Base-by-base conservation (phyloP, 306 rosid species). In the Pyrus bretschneideri region DNA sequence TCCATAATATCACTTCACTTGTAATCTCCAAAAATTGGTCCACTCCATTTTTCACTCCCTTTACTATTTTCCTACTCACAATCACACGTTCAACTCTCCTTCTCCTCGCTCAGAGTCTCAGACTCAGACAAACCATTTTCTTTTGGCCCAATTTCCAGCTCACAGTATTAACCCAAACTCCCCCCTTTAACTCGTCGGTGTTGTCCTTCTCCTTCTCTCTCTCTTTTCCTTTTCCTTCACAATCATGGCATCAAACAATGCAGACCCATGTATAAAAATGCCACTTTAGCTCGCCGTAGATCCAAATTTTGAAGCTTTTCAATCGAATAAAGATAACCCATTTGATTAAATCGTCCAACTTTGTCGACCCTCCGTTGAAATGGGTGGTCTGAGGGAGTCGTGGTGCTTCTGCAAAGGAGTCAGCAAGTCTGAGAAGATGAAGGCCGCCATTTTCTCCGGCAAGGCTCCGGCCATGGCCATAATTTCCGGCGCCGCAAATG, bases 341-440 rank as follows among this genome's bases (percentile, higher is more conserved):
- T 62, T 62, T 52, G 44, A 19, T 55, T 11, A 57, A 57, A 46
- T 49, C 73, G 17, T 65, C 59, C 45, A 30, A 44, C 11, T 44
- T 69, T 13, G 38, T 42, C 12, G 18, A 42, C n/a, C n/a, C n/a
- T 18, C 73, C 17, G 9, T 55, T 3, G 71, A 65, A 72, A 96
- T 96, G 98, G 98, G 88, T 44, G 91, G 87, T 81, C 81, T 96
- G 55, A 85, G 87, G 40, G 98, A 96, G 67, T 87, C 99, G 22
- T 91, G 93, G 98, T 96, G 99, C 69, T 96, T 96, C 85, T 96
- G 99, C 83, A 96, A 91, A 83, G 99, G 99, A 29, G 88, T 91
- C 23, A 83, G 98, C 77, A 96, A 93, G 88, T 84, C 94, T 1
- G 99, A 96, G 88, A 79, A 86, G 65, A 91, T 87, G 91, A 91